phyloP scores from a whole-genome alignment of 2,329 filamentous ascomycete genomes.

The Aspergillus aculeatus region DNA sequence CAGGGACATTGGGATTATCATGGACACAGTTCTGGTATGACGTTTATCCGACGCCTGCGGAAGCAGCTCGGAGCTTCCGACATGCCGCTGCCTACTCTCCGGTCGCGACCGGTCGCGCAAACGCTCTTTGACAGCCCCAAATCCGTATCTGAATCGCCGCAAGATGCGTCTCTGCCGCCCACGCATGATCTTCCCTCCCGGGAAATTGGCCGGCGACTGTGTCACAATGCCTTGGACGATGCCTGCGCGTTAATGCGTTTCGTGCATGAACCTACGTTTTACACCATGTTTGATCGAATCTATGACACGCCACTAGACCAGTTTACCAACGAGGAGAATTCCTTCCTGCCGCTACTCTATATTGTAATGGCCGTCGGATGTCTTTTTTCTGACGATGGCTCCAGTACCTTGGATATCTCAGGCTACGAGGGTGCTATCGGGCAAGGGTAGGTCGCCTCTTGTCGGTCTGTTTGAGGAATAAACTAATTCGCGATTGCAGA shows the following conservation, averaged over 20 bases:
- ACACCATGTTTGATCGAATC: constrained; percentile 70
- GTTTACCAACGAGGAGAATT: constrained; percentile 63
- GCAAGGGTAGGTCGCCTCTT: constrained; percentile 50
- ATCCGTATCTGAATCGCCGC: constrained; percentile 63
- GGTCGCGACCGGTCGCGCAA: constrained; percentile 52
- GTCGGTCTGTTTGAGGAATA: not conserved
- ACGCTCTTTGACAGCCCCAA: constrained; percentile 69
- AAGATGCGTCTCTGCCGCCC: constrained; percentile 53
- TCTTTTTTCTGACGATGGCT: constrained; percentile 63
- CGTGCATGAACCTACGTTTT: constrained; percentile 79
- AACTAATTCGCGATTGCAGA: constrained; percentile 41
- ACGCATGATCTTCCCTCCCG: constrained; percentile 68
- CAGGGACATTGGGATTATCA: constrained; percentile 93
- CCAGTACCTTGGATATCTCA: constrained; percentile 48
- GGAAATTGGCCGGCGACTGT: constrained; percentile 56
- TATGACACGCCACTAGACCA: constrained; percentile 68
- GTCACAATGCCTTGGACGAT: constrained; percentile 61
- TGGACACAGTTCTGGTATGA: constrained; percentile 85
- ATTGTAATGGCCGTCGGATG: constrained; percentile 70
- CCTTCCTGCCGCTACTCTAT: constrained; percentile 70
- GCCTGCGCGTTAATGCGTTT: constrained; percentile 66
- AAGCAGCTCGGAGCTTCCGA: constrained; percentile 72
- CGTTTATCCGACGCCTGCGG: constrained; percentile 82
- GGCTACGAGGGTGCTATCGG: constrained; percentile 53
- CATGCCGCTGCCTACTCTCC: constrained; percentile 56